Conservation (phyloP, 257 asterid genomes). For the Przewalskia tangutica region DNA sequence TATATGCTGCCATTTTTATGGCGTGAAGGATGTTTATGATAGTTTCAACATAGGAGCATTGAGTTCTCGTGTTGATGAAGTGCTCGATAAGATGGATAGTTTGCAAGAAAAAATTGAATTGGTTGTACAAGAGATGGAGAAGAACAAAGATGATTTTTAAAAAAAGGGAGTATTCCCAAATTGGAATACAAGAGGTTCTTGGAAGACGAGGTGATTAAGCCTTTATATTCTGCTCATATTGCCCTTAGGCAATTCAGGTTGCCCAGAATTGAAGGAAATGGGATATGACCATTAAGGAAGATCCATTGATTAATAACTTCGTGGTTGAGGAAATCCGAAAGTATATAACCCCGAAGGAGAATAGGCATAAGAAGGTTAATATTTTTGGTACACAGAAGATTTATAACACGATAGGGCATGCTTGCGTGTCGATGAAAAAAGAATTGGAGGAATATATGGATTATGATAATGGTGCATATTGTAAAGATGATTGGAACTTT, state of each 20-base stretch:
- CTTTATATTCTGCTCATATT: constrained; percentile 71
- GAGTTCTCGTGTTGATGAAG: constrained; percentile 48
- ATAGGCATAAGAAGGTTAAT: constrained; percentile 47
- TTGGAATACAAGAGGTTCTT: constrained; percentile 51
- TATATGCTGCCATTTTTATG: constrained; percentile 51
- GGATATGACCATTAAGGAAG: constrained; percentile 33
- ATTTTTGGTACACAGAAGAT: constrained; percentile 53
- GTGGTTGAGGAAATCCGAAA: constrained; percentile 75
- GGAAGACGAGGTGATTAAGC: constrained; percentile 69
- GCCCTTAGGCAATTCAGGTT: constrained; percentile 70
- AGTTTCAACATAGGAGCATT: constrained; percentile 33
- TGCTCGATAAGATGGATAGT: constrained; percentile 47
- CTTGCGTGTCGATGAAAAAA: constrained; percentile 55
- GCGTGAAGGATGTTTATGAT: constrained; percentile 20
- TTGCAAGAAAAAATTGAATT: constrained; percentile 70
- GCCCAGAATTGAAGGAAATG: constrained; percentile 30
- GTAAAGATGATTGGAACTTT: constrained; percentile 77
- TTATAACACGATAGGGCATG: constrained; percentile 71
- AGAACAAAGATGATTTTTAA: constrained; percentile 17
- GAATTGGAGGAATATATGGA: constrained; percentile 87
- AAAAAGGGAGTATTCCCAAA: constrained; percentile 29
- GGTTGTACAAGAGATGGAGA: constrained; percentile 45
- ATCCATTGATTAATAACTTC: constrained; percentile 62
- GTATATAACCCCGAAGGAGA: constrained; percentile 75
- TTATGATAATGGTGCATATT: constrained; percentile 75